Evolutionary conservation across 257 asterid genomes (phyloP).

Genomic region (Petunia secreta): DNA sequence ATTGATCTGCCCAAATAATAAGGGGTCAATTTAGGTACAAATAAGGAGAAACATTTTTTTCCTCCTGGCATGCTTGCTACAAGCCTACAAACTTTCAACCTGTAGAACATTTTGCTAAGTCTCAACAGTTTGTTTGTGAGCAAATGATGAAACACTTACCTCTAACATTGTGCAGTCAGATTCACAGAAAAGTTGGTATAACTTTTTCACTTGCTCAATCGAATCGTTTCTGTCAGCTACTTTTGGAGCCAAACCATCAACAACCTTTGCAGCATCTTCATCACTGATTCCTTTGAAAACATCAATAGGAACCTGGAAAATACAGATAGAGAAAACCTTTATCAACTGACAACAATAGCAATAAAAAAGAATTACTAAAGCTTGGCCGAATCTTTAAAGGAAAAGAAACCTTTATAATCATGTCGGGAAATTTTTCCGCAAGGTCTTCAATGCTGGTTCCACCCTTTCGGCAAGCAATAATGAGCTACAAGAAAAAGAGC

Average conservation of each 20-base stretch:
- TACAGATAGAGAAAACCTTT: constrained; percentile 12
- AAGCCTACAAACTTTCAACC: not conserved
- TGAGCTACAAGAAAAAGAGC: constrained; percentile 58
- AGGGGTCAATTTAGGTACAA: not conserved
- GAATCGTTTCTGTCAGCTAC: constrained; percentile 87
- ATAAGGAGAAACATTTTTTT: not conserved
- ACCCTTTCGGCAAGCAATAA: constrained; percentile 91
- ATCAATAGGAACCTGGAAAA: constrained; percentile 82
- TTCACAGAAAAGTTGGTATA: constrained; percentile 91
- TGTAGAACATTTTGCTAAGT: not conserved
- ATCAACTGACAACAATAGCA: constrained; percentile 16
- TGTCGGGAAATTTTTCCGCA: constrained; percentile 94
- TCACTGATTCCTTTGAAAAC: constrained; percentile 94
- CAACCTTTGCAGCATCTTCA: constrained; percentile 98
- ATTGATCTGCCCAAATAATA: constrained; percentile 64
- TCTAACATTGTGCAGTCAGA: constrained; percentile 93
- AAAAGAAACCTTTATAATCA: constrained; percentile 78
- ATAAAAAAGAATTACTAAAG: constrained; percentile 2
- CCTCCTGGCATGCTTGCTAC: not conserved
- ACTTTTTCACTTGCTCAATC: constrained; percentile 96
- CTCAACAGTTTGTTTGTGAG: not conserved
- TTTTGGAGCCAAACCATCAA: constrained; percentile 89
- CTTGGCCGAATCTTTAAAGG: constrained; percentile 22
- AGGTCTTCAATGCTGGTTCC: constrained; percentile 99
- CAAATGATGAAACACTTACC: constrained; percentile 46